These are phyloP conservation scores for Chrysophaeum taylorii DNA, from an alignment of 352 stramenopile species.

Conservation along the genomic window DNA sequence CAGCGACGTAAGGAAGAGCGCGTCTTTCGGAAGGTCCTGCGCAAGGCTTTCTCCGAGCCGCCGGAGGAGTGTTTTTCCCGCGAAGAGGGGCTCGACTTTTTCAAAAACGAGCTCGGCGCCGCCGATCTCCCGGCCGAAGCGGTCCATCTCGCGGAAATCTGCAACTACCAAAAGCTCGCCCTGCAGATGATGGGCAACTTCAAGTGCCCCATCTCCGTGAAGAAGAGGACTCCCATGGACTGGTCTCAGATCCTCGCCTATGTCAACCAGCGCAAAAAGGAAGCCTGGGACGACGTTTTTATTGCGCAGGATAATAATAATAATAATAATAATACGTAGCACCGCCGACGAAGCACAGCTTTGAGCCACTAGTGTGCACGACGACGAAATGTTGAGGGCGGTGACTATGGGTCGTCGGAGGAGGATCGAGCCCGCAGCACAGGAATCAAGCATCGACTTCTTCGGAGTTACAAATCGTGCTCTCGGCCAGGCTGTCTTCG, in stretches of 20 bases:
- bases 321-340: no score
- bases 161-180: slow-evolving; percentile 15
- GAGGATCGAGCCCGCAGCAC: no score
- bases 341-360: no score
- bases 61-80: background rate
- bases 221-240: background rate
- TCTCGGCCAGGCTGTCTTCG: no score
- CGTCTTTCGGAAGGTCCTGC: slow-evolving; percentile 3
- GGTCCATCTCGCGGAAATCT: background rate
- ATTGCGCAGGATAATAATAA: background rate
- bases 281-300: background rate
- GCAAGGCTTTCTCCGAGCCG: background rate
- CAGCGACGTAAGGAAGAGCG: background rate
- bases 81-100: background rate
- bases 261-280: background rate
- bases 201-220: background rate
- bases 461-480: no score
- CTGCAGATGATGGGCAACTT: background rate
- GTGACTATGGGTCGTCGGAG: no score
- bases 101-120: background rate
- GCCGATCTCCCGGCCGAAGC: background rate
- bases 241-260: background rate
- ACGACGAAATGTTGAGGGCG: no score
- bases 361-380: no score
- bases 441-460: no score